Percentiles rank a stretch among this genome's conserved stretches.
phyloP scores from a whole-genome alignment of 257 asterid genomes.

The Henckelia pumila region DNA sequence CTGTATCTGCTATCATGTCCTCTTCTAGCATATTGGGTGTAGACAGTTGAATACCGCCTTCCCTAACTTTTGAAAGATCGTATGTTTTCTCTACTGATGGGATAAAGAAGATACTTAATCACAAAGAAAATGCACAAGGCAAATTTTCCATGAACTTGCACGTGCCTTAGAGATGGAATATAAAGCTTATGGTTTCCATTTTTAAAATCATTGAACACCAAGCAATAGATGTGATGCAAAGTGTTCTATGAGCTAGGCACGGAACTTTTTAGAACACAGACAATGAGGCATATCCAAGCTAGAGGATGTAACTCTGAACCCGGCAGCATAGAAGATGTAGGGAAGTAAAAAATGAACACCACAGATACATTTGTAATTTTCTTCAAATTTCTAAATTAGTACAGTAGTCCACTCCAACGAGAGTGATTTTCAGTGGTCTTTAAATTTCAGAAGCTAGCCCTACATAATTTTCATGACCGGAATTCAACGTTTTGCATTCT shows the following conservation, averaged over 20 bases:
- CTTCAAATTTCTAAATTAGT: neutral
- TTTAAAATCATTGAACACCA: constrained; percentile 1
- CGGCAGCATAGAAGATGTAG: neutral
- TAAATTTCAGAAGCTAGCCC: neutral
- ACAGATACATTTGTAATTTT: no score
- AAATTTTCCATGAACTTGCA: constrained; percentile 10
- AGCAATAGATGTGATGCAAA: neutral
- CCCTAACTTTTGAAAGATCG: constrained; percentile 30
- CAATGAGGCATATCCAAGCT: neutral
- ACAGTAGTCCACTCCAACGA: neutral
- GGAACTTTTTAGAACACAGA: neutral
- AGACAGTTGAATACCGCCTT: constrained; percentile 30
- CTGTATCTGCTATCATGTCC: constrained; percentile 68
- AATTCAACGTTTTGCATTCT: neutral
- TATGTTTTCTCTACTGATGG: constrained; percentile 32
- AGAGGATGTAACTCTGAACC: neutral
- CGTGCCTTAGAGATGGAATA: neutral
- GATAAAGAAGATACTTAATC: constrained; percentile 21
- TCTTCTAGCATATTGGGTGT: constrained; percentile 38
- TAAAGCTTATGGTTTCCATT: constrained; percentile 1
- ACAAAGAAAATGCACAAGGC: constrained; percentile 12
- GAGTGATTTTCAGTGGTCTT: neutral
- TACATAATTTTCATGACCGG: neutral
- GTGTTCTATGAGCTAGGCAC: neutral
- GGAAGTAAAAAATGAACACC: no score